Evolutionary conservation across 2,329 filamentous ascomycete genomes (phyloP).

Genomic region (Beauveria scarabaeidicola): DNA sequence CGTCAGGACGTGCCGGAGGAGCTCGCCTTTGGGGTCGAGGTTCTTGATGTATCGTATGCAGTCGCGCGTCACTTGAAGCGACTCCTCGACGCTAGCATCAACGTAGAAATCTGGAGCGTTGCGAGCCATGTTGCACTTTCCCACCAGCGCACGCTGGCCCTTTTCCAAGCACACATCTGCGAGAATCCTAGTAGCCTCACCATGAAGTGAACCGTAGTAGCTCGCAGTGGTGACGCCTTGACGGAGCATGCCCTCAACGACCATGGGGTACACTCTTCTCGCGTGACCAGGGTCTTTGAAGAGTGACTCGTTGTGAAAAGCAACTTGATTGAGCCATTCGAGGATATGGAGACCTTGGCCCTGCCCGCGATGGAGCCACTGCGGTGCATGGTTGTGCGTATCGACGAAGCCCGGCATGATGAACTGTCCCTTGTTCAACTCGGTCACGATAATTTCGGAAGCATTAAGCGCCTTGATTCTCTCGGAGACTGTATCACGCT

Average conservation of each 20-base stretch:
- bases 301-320: constrained; percentile 55
- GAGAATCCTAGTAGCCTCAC: constrained; percentile 46
- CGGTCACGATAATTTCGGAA: constrained; percentile 4
- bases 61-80: constrained; percentile 38
- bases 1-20: constrained; percentile 45
- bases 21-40: constrained; percentile 33
- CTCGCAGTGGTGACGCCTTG: constrained; percentile 55
- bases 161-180: constrained; percentile 43
- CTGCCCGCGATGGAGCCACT: constrained; percentile 41
- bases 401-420: constrained; percentile 55
- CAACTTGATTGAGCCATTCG: constrained; percentile 56
- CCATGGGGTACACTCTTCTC: constrained; percentile 37
- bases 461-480: constrained; percentile 12
- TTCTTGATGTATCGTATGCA: constrained; percentile 39
- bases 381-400: constrained; percentile 60
- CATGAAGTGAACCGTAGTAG: constrained; percentile 51
- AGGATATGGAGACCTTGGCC: constrained; percentile 45
- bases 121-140: constrained; percentile 56
- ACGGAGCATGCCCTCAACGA: constrained; percentile 48
- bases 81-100: constrained; percentile 37
- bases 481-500: constrained; percentile 12
- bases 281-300: constrained; percentile 49
- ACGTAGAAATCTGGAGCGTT: constrained; percentile 46
- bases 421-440: constrained; percentile 37
- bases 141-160: constrained; percentile 52